phyloP scores from a whole-genome alignment of 1,139 yeast genomes.

The Candida sanyaensis region DNA sequence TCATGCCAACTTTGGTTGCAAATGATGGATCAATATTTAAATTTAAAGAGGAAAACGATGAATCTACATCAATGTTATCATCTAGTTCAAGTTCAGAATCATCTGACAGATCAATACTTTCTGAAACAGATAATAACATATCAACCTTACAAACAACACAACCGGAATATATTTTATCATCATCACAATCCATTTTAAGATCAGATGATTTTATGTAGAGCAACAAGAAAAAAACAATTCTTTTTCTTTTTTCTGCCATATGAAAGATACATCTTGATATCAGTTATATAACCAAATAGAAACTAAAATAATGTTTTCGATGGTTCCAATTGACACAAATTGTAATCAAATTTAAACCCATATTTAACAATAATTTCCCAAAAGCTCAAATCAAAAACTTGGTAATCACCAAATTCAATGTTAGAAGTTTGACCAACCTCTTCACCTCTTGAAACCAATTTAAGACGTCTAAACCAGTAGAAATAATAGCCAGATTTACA shows the following conservation, averaged over 20 bases:
- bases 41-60: neutral
- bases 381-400: constrained; percentile 43
- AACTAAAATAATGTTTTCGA: constrained; percentile 23
- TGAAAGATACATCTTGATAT: no score
- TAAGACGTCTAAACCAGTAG: constrained; percentile 43
- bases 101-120: constrained; percentile 5
- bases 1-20: constrained; percentile 14
- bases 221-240: neutral
- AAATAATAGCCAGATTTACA: constrained; percentile 20
- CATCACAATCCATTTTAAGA: constrained; percentile 9
- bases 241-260: no score
- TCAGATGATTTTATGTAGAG: constrained; percentile 4
- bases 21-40: constrained; percentile 7
- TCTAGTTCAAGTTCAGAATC: constrained; percentile 5
- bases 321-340: constrained; percentile 32
- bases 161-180: constrained; percentile 7
- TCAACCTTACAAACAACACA: constrained; percentile 12
- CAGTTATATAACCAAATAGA: neutral
- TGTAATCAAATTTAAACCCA: constrained; percentile 39
- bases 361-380: constrained; percentile 47
- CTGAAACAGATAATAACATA: constrained; percentile 7
- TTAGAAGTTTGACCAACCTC: constrained; percentile 14
- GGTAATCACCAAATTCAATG: constrained; percentile 42
- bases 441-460: constrained; percentile 20
- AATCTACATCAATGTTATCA: constrained; percentile 7